Conservation (phyloP, 2,329 filamentous ascomycete species). For the Diaporthe velutina region DNA sequence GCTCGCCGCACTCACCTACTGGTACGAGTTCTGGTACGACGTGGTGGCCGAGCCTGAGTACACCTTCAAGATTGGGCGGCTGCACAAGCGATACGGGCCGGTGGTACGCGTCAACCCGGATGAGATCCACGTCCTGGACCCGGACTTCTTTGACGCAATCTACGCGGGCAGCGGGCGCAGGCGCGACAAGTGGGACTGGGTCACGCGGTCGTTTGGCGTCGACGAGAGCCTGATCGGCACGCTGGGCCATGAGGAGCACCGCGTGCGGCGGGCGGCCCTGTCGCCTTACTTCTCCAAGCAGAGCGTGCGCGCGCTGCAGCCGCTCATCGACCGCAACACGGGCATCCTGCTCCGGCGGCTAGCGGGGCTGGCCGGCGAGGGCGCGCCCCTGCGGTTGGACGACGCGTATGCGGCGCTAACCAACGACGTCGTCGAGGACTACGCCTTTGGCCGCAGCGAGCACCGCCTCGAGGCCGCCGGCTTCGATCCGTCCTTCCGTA, state of each 20-base stretch:
- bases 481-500: conserved; percentile 29
- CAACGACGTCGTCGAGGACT: conserved; percentile 57
- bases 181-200: conserved; percentile 52
- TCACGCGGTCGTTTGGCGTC: conserved; percentile 50
- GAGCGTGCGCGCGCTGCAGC: conserved; percentile 52
- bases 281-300: conserved; percentile 58
- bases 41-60: conserved; percentile 56
- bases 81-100: conserved; percentile 57
- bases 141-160: conserved; percentile 55
- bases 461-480: neutral
- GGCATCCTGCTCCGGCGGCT: conserved; percentile 35
- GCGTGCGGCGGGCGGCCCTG: conserved; percentile 54
- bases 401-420: conserved; percentile 55
- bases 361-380: conserved; percentile 43
- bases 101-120: conserved; percentile 48
- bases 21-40: conserved; percentile 60
- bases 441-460: conserved; percentile 49
- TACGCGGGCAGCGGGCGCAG: conserved; percentile 48
- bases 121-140: conserved; percentile 55
- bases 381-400: conserved; percentile 50
- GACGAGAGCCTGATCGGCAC: conserved; percentile 46
- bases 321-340: conserved; percentile 43
- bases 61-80: conserved; percentile 55
- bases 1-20: conserved; percentile 54
- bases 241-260: conserved; percentile 55